Evolutionary conservation across 2,329 filamentous ascomycete genomes (phyloP), one percentile per base, ranked within the genome.

Genomic region (Dryadomyces sulphureus): DNA sequence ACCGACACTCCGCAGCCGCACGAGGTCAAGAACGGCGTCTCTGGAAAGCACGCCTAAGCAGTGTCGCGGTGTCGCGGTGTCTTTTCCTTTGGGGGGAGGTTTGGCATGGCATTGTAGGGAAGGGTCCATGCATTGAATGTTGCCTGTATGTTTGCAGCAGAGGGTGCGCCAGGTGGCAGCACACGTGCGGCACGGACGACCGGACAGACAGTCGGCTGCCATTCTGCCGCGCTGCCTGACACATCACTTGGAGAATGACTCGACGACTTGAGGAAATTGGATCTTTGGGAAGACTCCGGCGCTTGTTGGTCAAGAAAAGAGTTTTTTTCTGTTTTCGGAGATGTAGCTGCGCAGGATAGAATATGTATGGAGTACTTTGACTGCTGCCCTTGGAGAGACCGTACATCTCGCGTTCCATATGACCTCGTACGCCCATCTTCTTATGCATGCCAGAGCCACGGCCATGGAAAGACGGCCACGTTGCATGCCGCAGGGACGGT

Each of bases 1-100:
- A 57, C 56, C 12, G 57, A 60, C 51, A 48, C 48, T 36, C 59
- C 59, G 5, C 57, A 56, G 46, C 51, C 55, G 7, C 45, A 45
- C 12, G 50, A 53, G 39, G 48, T 22, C 27, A 32, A 9, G 39
- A 34, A 21, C 19, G 27, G 17, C 17, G 20, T 25, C 7, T 34
- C 47, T 24, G 35, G 41, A 11, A 47, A 41, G 44, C 32, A 41
- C 36, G 20, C 24, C 16, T 32, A 32, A 32, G 16, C 9, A 32
- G 27, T n/a, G n/a, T n/a, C n/a, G n/a, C n/a, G n/a, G n/a, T n/a
- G n/a, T n/a, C n/a, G n/a, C n/a, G n/a, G n/a, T n/a, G n/a, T n/a
- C n/a, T n/a, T n/a, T n/a, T n/a, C n/a, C n/a, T n/a, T n/a, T n/a
- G n/a, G n/a, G n/a, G n/a, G n/a, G n/a, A n/a, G n/a, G n/a, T n/a